phyloP scores from a whole-genome alignment of 148 eudicot species.

The Rhododendron williamsianum region DNA sequence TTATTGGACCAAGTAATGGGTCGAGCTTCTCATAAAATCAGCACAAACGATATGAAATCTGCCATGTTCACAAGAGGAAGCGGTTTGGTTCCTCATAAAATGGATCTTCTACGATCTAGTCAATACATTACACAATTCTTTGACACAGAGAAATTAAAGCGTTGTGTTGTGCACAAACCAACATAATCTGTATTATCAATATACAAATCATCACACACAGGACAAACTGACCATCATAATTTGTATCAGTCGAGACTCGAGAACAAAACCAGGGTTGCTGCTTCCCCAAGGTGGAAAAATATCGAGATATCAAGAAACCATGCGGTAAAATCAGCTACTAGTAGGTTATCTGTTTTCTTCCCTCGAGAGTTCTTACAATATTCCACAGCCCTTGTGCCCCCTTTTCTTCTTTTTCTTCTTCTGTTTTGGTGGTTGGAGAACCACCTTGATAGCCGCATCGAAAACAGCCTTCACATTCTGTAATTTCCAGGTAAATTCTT shows the following conservation, averaged over 20 bases:
- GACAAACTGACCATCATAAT: constrained; percentile 3
- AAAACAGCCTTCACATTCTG: constrained; percentile 93
- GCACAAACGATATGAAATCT: background rate
- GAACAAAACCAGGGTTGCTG: constrained; percentile 6
- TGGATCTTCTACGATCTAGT: background rate
- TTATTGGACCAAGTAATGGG: background rate
- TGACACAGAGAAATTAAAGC: background rate
- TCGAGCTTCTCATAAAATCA: background rate
- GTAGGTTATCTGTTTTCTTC: constrained; percentile 9
- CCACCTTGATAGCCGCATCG: constrained; percentile 82
- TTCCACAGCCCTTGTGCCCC: constrained; percentile 70
- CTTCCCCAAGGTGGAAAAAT: constrained; percentile 11
- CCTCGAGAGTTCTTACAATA: constrained; percentile 32
- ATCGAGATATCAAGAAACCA: background rate
- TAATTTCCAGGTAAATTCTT: constrained; percentile 6
- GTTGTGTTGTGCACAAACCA: background rate
- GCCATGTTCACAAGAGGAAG: background rate
- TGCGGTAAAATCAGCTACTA: constrained; percentile 2
- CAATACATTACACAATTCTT: constrained; percentile 11
- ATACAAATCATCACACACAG: constrained; percentile 16
- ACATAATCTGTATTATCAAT: constrained; percentile 11
- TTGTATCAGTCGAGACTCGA: constrained; percentile 11
- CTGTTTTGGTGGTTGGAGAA: constrained; percentile 85
- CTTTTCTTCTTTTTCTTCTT: constrained; percentile 83
- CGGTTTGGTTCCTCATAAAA: background rate